Percentiles rank a stretch among this genome's conserved stretches.
Conservation (phyloP, 2,329 filamentous ascomycete species). For the Aspergillus bombycis region DNA sequence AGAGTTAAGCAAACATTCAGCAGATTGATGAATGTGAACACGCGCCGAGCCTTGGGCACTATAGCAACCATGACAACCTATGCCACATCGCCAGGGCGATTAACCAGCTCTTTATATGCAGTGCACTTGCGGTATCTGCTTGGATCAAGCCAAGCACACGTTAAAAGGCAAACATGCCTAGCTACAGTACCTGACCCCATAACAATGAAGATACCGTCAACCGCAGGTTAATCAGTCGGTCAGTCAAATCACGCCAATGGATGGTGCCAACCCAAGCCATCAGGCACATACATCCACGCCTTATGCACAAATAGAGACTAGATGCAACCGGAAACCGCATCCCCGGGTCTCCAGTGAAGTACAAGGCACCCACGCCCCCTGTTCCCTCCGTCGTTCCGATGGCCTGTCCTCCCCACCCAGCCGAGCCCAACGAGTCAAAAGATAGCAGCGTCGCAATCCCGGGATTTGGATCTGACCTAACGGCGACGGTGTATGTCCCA, state of each 20-base stretch:
- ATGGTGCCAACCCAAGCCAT: background rate
- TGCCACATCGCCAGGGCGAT: background rate
- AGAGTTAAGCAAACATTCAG: background rate
- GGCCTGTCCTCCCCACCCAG: background rate
- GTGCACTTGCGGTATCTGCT: background rate
- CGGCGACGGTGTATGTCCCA: background rate
- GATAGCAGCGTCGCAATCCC: background rate
- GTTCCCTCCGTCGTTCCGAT: background rate
- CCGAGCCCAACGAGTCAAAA: background rate
- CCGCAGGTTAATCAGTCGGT: background rate
- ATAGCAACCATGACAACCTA: background rate
- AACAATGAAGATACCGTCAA: background rate
- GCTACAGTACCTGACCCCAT: background rate
- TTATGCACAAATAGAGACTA: background rate
- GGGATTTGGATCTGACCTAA: background rate
- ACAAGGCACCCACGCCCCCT: background rate
- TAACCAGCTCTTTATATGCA: background rate
- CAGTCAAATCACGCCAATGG: background rate
- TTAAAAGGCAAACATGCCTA: background rate
- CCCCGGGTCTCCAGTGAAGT: background rate
- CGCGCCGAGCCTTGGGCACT: background rate
- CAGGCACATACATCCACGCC: background rate
- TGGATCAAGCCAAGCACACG: background rate
- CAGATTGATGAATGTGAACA: background rate
- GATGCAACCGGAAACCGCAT: background rate